Conservation (phyloP, 2,329 filamentous ascomycete genomes). For the Calonectria honghensis region DNA sequence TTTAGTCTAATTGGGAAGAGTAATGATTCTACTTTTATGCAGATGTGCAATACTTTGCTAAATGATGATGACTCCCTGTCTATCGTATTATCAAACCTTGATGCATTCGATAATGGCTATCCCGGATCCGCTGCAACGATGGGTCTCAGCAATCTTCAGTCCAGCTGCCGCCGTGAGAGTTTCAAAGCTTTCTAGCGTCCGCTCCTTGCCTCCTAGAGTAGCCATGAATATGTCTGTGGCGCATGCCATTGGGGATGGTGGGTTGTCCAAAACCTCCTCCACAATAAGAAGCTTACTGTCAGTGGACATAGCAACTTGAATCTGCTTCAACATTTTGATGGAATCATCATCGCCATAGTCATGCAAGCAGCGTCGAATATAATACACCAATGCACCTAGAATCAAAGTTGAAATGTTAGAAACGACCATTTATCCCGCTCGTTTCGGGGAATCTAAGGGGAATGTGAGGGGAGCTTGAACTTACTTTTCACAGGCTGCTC, state of each 20-base stretch:
- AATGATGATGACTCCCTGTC: not conserved
- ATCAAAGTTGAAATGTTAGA: not conserved
- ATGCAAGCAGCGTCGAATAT: conserved; percentile 32
- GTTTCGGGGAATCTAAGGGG: accelerated
- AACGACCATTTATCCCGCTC: not conserved
- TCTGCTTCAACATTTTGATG: conserved; percentile 9
- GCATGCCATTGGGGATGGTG: conserved; percentile 17
- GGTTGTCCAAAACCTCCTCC: conserved; percentile 22
- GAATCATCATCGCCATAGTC: conserved; percentile 31
- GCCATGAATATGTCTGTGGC: conserved; percentile 32
- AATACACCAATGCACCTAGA: conserved; percentile 15
- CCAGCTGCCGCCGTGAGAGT: conserved; percentile 13
- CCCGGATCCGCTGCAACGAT: conserved; percentile 7
- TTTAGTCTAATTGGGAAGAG: no score
- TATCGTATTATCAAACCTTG: not conserved
- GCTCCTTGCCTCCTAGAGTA: conserved; percentile 32
- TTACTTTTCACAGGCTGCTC: conserved; percentile 33
- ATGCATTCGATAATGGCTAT: conserved; percentile 33
- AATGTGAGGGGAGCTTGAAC: not conserved
- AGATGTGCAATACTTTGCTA: not conserved
- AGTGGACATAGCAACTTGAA: conserved; percentile 11
- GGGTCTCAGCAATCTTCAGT: conserved; percentile 17
- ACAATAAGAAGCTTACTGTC: conserved; percentile 34
- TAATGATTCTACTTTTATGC: no score
- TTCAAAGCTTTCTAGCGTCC: conserved; percentile 17